Base-by-base conservation (phyloP, 768 basidiomycete genomes). In the Coprinopsis sp. region DNA sequence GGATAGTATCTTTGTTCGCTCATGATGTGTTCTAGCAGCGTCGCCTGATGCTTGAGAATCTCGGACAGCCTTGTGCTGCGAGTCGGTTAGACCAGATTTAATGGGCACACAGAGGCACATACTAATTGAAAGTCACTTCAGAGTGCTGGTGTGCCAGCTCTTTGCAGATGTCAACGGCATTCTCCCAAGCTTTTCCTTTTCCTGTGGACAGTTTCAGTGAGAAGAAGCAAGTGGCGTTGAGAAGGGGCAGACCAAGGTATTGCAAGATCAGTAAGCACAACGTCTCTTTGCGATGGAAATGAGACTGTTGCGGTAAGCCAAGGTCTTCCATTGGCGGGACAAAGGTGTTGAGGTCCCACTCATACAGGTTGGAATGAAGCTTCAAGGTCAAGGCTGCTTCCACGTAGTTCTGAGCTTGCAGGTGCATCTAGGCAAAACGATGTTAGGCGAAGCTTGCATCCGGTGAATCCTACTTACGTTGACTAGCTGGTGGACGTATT, bases 161-260 rank as follows among this genome's bases (percentile, higher is more conserved):
- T 66, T 89, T 90, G 68, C 91, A 94, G 39, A 97, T 87, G 37
- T 91, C 87, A 47, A 96, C 82, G 2, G 92, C 95, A 43, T 79
- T 85, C 64, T 98, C 95, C 80, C 91, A 98, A n/a, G 95, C 94
- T 58, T 95, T 93, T 8, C 94, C 95, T 65, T 93, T 90, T 40
- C 91, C 91, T 93, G 39, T 29, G 30, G 23, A 11, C n/a, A 41
- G 1, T 36, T 25, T 50, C 33, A 42, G 46, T 27, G 45, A 46
- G 3, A 16, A 28, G 18, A 22, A 41, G 45, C 14, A 41, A 18
- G 34, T 37, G n/a, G 27, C 21, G 6, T 6, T 22, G 8, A 42
- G 37, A 6, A 34, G 43, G 18, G 14, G 54, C 76, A 46, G 47
- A 90, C 91, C 90, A 18, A 97, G 78, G 56, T 93, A 92, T 60